phyloP scores from a whole-genome alignment of 371 early-diverging fungal species.

The Mycotypha africana region DNA sequence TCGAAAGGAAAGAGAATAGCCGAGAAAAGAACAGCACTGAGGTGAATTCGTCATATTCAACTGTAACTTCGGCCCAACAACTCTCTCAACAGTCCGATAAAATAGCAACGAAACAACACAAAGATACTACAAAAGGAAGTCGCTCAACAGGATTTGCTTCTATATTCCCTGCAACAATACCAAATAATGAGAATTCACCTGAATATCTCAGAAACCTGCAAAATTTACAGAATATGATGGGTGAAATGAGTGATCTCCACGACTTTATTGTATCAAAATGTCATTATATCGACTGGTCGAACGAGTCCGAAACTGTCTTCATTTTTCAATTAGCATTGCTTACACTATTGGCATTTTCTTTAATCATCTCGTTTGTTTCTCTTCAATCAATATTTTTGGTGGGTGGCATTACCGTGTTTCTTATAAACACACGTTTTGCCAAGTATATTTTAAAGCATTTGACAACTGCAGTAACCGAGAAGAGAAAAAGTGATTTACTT shows the following conservation, averaged over 20 bases:
- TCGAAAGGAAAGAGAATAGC: no score
- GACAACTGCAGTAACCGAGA: constrained; percentile 18
- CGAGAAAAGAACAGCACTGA: no score
- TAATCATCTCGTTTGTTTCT: constrained; percentile 9
- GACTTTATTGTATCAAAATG: constrained; percentile 21
- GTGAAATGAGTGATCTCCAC: constrained; percentile 36
- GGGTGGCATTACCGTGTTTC: constrained; percentile 24
- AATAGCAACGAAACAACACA: no score
- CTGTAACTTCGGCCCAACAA: no score
- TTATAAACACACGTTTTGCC: constrained; percentile 35
- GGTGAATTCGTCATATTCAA: no score
- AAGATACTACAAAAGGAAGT: no score
- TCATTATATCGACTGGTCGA: constrained; percentile 35
- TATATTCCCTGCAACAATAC: constrained; percentile 21
- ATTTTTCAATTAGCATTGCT: constrained; percentile 26
- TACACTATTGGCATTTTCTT: constrained; percentile 8
- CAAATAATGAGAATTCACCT: constrained; percentile 39
- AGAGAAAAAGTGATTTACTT: constrained; percentile 5
- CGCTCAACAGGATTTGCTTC: no score
- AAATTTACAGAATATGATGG: constrained; percentile 47
- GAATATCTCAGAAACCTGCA: constrained; percentile 40
- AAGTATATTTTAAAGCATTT: constrained; percentile 28
- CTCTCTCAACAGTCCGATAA: no score
- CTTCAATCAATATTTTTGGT: constrained; percentile 18
- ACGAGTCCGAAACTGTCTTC: constrained; percentile 26